These are phyloP conservation scores for Asterionellopsis glacialis DNA, from an alignment of 108 stramenopile species.

Conservation along the genomic window DNA sequence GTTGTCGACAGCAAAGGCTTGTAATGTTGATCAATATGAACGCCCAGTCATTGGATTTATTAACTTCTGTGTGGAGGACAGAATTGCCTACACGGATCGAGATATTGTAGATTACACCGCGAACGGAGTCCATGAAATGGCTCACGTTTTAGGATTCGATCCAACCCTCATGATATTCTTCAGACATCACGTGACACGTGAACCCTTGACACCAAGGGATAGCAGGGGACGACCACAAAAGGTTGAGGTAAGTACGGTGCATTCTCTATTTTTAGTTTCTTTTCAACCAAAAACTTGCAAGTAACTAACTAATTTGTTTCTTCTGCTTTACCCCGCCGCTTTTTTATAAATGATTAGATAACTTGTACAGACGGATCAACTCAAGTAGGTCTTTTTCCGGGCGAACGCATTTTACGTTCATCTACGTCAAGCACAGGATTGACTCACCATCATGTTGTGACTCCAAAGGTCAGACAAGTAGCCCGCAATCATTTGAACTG, in stretches of 20 bases:
- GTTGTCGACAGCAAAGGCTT: no score
- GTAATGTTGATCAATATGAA: constrained; percentile 17
- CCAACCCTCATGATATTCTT: constrained; percentile 75
- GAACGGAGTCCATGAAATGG: constrained; percentile 58
- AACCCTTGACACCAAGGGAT: constrained; percentile 35
- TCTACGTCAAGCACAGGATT: constrained; percentile 51
- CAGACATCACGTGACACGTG: constrained; percentile 68
- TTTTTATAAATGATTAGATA: constrained; percentile 50
- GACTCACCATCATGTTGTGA: constrained; percentile 69
- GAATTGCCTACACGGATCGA: constrained; percentile 12
- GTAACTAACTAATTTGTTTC: no score
- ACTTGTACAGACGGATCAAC: constrained; percentile 69
- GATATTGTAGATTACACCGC: constrained; percentile 60
- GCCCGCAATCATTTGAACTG: constrained; percentile 85
- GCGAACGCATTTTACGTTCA: constrained; percentile 67
- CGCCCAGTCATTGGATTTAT: constrained; percentile 25
- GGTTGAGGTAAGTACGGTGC: no score
- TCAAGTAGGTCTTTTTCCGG: constrained; percentile 52
- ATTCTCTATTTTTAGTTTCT: no score
- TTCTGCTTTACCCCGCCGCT: constrained; percentile 18
- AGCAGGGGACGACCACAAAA: no score
- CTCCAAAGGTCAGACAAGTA: constrained; percentile 63
- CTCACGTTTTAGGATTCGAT: constrained; percentile 67
- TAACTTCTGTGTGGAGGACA: constrained; percentile 22
- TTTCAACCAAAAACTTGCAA: no score